Percentiles rank a stretch among this genome's conserved stretches.
phyloP scores from a whole-genome alignment of 306 rosid genomes.

The Clitoria ternatea region DNA sequence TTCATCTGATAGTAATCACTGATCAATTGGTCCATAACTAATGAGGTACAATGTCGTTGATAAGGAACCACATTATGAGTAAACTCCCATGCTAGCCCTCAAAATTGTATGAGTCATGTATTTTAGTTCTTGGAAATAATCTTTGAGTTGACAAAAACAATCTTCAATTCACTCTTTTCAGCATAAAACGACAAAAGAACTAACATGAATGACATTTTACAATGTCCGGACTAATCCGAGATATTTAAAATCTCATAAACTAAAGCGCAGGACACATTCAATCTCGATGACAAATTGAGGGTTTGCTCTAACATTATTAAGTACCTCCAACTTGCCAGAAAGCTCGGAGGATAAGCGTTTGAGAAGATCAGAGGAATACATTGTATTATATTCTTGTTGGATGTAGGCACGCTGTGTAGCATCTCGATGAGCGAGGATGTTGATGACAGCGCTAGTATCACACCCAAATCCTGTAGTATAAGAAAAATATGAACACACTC shows the following conservation, averaged over 20 bases:
- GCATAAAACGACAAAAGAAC: too few species aligned
- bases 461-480: constrained; percentile 64
- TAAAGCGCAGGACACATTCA: too few species aligned
- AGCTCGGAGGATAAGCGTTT: constrained; percentile 70
- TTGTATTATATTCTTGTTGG: constrained; percentile 61
- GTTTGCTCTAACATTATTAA: too few species aligned
- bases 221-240: too few species aligned
- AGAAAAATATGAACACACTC: neutral
- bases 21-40: neutral
- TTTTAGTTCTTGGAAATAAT: too few species aligned
- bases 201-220: too few species aligned
- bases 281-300: too few species aligned
- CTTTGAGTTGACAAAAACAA: too few species aligned
- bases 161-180: too few species aligned
- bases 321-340: constrained; percentile 64
- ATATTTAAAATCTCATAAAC: too few species aligned
- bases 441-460: constrained; percentile 63
- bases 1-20: neutral
- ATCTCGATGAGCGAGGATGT: constrained; percentile 66
- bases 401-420: constrained; percentile 62
- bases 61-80: neutral
- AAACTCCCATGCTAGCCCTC: too few species aligned
- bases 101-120: too few species aligned
- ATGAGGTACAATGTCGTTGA: neutral
- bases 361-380: constrained; percentile 55